Percentiles rank a stretch among this genome's conserved stretches.
Evolutionary conservation across 1,284 basidiomycete genomes (phyloP).

Genomic region (Butyriboletus appendiculatus): DNA sequence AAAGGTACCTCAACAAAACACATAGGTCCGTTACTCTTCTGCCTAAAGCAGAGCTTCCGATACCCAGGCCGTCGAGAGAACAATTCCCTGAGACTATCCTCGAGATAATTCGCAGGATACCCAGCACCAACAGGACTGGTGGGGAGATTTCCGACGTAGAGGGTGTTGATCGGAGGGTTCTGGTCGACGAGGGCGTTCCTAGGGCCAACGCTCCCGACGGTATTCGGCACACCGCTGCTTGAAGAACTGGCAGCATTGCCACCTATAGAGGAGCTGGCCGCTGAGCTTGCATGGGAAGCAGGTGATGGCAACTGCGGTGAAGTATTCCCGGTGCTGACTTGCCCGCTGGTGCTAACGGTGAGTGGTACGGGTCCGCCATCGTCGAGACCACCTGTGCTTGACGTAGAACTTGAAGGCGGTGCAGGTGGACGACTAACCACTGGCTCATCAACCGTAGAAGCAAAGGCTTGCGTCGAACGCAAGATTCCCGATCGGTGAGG

Average conservation of each 20-base stretch:
- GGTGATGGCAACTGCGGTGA: constrained; percentile 56
- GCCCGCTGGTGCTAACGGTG: constrained; percentile 51
- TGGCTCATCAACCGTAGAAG: constrained; percentile 27
- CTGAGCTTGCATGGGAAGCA: constrained; percentile 42
- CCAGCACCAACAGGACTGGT: constrained; percentile 58
- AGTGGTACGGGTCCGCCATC: constrained; percentile 36
- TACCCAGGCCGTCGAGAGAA: constrained; percentile 84
- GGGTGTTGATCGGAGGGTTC: constrained; percentile 92
- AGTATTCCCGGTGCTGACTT: constrained; percentile 33
- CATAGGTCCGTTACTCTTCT: constrained; percentile 97
- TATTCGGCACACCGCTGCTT: constrained; percentile 25
- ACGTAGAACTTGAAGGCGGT: constrained; percentile 33
- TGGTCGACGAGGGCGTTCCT: constrained; percentile 76
- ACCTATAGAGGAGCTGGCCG: constrained; percentile 28
- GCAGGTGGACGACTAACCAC: constrained; percentile 21
- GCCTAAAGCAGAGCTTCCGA: constrained; percentile 90
- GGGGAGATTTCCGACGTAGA: constrained; percentile 94
- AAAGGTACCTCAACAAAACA: constrained; percentile 87
- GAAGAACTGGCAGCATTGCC: constrained; percentile 38
- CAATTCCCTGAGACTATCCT: constrained; percentile 81
- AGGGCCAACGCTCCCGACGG: constrained; percentile 30
- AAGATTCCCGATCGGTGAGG: constrained; percentile 40
- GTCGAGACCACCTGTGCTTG: constrained; percentile 29
- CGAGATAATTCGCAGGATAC: constrained; percentile 76
- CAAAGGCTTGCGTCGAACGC: constrained; percentile 32